Evolutionary conservation across 306 rosid species (phyloP).

Genomic region (Mucuna pruriens): DNA sequence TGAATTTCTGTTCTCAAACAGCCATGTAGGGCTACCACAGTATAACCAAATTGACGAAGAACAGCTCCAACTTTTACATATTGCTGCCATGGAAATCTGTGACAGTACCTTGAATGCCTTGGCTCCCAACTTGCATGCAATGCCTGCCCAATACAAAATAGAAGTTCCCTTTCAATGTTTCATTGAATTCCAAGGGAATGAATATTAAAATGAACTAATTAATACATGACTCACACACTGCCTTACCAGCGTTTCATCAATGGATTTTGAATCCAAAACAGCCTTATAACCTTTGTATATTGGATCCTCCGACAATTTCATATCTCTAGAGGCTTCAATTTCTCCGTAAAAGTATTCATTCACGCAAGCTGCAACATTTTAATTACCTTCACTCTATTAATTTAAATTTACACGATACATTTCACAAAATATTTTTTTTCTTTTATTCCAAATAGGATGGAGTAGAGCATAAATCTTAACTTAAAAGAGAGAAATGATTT

Average conservation of each 20-base stretch:
- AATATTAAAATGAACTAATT: constrained; percentile 12
- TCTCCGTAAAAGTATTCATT: constrained; percentile 71
- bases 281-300: constrained; percentile 83
- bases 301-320: constrained; percentile 54
- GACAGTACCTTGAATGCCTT: constrained; percentile 84
- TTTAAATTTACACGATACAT: neutral
- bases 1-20: constrained; percentile 89
- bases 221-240: neutral
- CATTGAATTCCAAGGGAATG: neutral
- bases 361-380: constrained; percentile 77
- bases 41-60: constrained; percentile 94
- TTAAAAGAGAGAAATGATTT: no score
- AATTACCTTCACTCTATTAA: neutral
- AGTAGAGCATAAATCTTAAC: no score
- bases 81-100: constrained; percentile 85
- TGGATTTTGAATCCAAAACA: constrained; percentile 92
- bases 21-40: constrained; percentile 91
- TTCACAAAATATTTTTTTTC: no score
- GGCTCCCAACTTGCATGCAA: constrained; percentile 98
- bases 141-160: constrained; percentile 61
- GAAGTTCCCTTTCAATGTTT: neutral
- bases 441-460: no score
- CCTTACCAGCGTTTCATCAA: constrained; percentile 78
- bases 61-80: constrained; percentile 88
- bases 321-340: constrained; percentile 44